phyloP scores from a whole-genome alignment of 78 protist species.

The Pigoraptor vietnamica region DNA sequence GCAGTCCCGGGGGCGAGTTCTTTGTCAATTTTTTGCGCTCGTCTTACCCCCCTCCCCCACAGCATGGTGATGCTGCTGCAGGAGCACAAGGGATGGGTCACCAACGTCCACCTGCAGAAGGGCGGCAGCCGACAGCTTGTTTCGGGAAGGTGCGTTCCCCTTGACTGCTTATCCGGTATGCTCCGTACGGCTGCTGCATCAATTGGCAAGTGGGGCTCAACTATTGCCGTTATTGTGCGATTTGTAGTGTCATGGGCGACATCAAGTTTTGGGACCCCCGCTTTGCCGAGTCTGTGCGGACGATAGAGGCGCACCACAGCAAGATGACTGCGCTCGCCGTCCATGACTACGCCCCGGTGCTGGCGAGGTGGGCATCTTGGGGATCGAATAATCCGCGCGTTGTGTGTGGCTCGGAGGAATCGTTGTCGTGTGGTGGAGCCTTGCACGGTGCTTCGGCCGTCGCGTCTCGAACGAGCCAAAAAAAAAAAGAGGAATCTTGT shows the following conservation, averaged over 20 bases:
- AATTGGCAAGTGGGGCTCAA: not conserved
- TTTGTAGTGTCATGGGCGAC: not conserved
- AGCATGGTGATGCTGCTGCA: not conserved
- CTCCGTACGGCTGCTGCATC: not conserved
- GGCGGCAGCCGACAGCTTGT: not conserved
- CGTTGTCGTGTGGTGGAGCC: not conserved
- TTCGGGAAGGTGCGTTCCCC: conserved; percentile 2
- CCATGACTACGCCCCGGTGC: conserved; percentile 49
- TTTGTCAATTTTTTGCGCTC: not conserved
- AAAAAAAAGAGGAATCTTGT: too few species aligned
- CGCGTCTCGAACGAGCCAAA: not conserved
- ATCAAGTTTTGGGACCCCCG: conserved; percentile 34
- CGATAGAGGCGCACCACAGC: not conserved
- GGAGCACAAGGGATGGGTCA: conserved; percentile 18
- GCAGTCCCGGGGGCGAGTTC: too few species aligned
- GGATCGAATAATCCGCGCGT: not conserved
- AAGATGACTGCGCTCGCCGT: conserved; percentile 36
- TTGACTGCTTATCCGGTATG: not conserved
- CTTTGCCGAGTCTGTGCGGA: not conserved
- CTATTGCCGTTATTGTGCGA: not conserved
- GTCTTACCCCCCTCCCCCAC: not conserved
- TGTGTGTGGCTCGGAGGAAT: too few species aligned
- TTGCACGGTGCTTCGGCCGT: not conserved
- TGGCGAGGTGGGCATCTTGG: conserved; percentile 22
- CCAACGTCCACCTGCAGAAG: not conserved